Conservation (phyloP, 441 rosid species). For the Manihot esculenta region DNA sequence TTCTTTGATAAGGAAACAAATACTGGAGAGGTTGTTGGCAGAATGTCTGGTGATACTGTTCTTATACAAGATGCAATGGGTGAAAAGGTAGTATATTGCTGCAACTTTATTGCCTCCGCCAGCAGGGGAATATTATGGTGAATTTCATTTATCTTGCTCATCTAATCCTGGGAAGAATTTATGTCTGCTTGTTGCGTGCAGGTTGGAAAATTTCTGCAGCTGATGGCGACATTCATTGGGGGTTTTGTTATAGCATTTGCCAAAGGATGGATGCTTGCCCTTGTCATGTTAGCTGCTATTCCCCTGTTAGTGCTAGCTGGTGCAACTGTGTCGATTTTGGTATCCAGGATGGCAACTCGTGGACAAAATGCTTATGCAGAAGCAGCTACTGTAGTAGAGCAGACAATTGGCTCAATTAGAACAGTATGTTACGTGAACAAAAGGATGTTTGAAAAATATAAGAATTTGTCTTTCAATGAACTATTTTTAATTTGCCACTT, state of each 20-base stretch:
- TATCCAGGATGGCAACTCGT: conserved; percentile 56
- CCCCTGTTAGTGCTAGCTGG: conserved; percentile 73
- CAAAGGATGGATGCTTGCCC: conserved; percentile 79
- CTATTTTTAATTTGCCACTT: background rate
- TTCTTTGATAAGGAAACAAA: conserved; percentile 51
- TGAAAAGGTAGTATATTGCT: conserved; percentile 59
- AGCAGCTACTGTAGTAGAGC: conserved; percentile 75
- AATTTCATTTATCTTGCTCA: background rate
- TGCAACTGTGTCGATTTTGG: conserved; percentile 44
- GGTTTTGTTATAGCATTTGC: conserved; percentile 72
- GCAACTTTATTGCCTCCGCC: background rate
- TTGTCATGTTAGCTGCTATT: conserved; percentile 69
- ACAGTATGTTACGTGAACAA: conserved; percentile 47
- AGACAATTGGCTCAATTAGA: conserved; percentile 81
- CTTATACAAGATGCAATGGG: conserved; percentile 96
- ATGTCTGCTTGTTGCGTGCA: conserved; percentile 20
- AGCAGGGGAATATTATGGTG: conserved; percentile 39
- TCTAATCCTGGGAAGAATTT: background rate
- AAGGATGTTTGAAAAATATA: conserved; percentile 36
- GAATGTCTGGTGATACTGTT: conserved; percentile 95
- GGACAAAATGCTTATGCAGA: conserved; percentile 77
- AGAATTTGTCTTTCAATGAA: conserved; percentile 33
- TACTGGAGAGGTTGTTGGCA: conserved; percentile 84
- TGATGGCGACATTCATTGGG: conserved; percentile 68
- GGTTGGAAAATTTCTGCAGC: conserved; percentile 86